Percentiles rank a stretch among this genome's conserved stretches.
phyloP scores from a whole-genome alignment of 2,329 filamentous ascomycete genomes.

The Rugonectria rugulosa region DNA sequence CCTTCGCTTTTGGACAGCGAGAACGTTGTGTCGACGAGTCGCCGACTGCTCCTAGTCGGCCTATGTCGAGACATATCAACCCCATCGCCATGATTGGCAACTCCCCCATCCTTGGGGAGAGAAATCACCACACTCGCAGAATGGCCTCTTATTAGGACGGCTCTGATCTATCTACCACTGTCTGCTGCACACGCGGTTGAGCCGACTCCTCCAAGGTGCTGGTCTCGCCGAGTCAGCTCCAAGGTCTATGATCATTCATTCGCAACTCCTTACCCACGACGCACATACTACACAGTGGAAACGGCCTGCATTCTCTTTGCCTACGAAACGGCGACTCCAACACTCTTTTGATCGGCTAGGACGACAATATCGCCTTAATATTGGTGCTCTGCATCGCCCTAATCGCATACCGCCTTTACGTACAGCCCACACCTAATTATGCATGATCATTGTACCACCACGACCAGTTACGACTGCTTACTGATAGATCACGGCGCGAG shows the following conservation, averaged over 20 bases:
- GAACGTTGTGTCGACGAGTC: constrained; percentile 63
- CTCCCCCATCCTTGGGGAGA: constrained; percentile 56
- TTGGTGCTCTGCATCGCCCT: constrained; percentile 18
- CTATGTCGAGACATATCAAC: constrained; percentile 48
- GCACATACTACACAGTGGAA: constrained; percentile 26
- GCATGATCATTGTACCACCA: constrained; percentile 38
- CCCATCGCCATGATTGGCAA: constrained; percentile 54
- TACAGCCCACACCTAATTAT: constrained; percentile 30
- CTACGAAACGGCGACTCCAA: constrained; percentile 22
- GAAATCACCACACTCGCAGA: constrained; percentile 63
- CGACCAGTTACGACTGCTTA: constrained; percentile 39
- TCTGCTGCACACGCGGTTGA: constrained; percentile 39
- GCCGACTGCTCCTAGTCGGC: constrained; percentile 62
- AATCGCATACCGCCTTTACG: constrained; percentile 14
- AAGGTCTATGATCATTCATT: constrained; percentile 29
- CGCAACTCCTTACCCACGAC: constrained; percentile 13
- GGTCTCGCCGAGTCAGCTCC: constrained; percentile 37
- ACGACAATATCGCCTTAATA: constrained; percentile 23
- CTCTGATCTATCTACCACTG: constrained; percentile 29
- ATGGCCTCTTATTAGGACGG: constrained; percentile 68
- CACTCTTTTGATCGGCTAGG: constrained; percentile 17
- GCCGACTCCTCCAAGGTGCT: constrained; percentile 35
- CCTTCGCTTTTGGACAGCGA: constrained; percentile 91
- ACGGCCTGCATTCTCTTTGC: constrained; percentile 18
- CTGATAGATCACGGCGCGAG: constrained; percentile 38